Conservation (phyloP, 2,329 filamentous ascomycete genomes). For the Trichoderma sp. region DNA sequence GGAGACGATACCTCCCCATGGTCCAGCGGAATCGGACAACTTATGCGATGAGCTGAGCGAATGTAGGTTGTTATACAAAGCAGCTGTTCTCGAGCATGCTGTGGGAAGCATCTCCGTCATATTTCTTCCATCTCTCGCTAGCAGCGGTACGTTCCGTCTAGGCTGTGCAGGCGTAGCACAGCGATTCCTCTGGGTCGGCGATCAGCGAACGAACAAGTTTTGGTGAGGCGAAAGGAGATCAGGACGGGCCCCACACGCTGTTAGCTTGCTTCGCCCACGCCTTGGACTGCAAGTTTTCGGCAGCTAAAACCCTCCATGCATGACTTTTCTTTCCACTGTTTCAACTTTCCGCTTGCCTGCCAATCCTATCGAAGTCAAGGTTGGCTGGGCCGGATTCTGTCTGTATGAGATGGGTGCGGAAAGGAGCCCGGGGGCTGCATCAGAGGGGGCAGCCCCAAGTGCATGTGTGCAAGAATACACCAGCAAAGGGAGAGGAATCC, state of each 20-base stretch:
- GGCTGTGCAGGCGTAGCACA: not conserved
- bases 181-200: not conserved
- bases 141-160: not conserved
- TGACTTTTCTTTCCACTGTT: slow-evolving; percentile 1
- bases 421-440: not conserved
- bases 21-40: not conserved
- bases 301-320: slow-evolving; percentile 7
- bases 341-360: not conserved
- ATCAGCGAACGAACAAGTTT: not conserved
- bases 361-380: not conserved
- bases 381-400: not conserved
- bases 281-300: not conserved
- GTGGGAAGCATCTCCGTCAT: not conserved
- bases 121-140: not conserved
- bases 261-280: not conserved
- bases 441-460: not conserved
- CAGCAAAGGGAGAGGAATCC: not conserved
- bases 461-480: not conserved
- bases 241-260: slow-evolving; percentile 1
- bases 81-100: not conserved
- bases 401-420: not conserved
- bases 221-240: not conserved
- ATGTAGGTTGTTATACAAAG: not conserved
- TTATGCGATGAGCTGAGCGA: not conserved
- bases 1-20: not conserved